Evolutionary conservation across 2,329 filamentous ascomycete species (phyloP), one percentile per base, ranked within the genome.

Genomic region (Ceratocystis lukuohia): DNA sequence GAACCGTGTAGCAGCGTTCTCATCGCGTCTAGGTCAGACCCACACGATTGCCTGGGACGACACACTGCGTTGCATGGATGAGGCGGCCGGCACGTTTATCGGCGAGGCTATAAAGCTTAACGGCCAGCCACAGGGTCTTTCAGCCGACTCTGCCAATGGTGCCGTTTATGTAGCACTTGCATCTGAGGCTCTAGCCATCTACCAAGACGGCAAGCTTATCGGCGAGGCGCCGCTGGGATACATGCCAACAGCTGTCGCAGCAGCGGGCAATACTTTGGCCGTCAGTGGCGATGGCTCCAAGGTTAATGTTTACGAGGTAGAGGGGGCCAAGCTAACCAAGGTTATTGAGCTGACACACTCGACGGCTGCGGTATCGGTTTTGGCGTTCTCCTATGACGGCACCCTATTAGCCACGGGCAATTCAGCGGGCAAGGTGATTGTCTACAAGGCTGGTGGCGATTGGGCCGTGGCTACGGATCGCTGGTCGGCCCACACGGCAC

Each of bases 41-140:
- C 92, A 89, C 77, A 93, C 87, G 72, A 88, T 93, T 65, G 92
- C 87, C 69, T 99, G 93, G 94, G 94, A 99, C 73, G 94, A 99
- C 74, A 91, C 87, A 0, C 80, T 97, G 45, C 87, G 91, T 69
- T 87, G 84, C 56, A 81, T 95, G 45, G 91, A 96, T 70, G 81
- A 88, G 67, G 81, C 85, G 0, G 84, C 87, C 64, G 87, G 85
- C 72, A 89, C 86, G 0, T 96, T 95, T 74, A 81, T 86, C 5
- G 90, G 88, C 66, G 80, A 81, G 62, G 79, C 84, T 1, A 77
- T 81, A 41, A 87, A 88, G 72, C 82, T 96, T 22, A 80, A 84
- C 2, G 87, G 86, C 20, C 94, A 97, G 73, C 94, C 94, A 1
- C 93, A 88, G 75, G 88, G 86, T 46, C 78, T 92, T 48, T 79